These are phyloP conservation scores for Euphorbia corollata DNA, from an alignment of 441 rosid genomes.

Conservation along the genomic window DNA sequence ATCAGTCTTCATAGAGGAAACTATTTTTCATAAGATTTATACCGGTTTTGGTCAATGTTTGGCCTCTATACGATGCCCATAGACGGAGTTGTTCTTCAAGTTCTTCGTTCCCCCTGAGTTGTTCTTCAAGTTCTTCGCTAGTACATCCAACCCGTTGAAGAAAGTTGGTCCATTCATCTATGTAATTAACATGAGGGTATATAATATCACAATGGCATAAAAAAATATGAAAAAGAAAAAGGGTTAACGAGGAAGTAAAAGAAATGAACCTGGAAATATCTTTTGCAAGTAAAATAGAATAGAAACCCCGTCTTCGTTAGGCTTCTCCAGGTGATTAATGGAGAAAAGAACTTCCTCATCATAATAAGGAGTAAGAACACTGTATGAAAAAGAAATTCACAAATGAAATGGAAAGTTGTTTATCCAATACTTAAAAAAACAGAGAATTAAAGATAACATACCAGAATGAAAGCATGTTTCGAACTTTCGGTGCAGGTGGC, in stretches of 20 bases:
- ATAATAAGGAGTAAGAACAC: constrained; percentile 87
- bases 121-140: constrained; percentile 25
- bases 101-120: constrained; percentile 22
- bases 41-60: constrained; percentile 87
- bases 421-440: too few species aligned
- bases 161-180: constrained; percentile 89
- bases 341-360: constrained; percentile 76
- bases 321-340: constrained; percentile 49
- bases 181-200: constrained; percentile 9
- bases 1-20: not conserved
- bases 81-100: constrained; percentile 35
- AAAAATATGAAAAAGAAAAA: not conserved
- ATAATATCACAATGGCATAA: constrained; percentile 8
- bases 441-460: constrained; percentile 37
- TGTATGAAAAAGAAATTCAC: constrained; percentile 18
- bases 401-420: too few species aligned
- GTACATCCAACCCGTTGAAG: constrained; percentile 31
- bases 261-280: constrained; percentile 65
- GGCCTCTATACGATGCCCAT: constrained; percentile 93
- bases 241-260: not conserved
- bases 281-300: constrained; percentile 71
- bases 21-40: not conserved
- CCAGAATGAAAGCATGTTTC: constrained; percentile 99
- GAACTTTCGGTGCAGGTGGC: constrained; percentile 98
- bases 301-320: constrained; percentile 88